Base-by-base conservation (phyloP, 2,329 filamentous ascomycete species). In the Trichoderma pleuroti region DNA sequence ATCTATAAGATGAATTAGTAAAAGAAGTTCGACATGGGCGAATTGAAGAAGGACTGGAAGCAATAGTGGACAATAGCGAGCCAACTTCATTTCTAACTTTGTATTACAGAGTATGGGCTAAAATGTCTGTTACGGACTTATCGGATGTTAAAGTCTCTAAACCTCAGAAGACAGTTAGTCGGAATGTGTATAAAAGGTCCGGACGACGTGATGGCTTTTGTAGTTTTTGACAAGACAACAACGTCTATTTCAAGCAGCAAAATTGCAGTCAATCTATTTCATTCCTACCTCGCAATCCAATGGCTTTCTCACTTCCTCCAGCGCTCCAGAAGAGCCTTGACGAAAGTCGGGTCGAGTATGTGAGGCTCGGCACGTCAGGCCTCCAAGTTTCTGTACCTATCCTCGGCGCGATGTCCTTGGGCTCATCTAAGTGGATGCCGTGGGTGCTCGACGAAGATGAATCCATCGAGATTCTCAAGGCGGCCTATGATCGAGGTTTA, bases 261-360 rank as follows among this genome's bases (percentile, higher is more conserved):
- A 18, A 5, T n/a, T 5, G 4, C 39, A 10, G 4, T 1, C 8
- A 0, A n/a, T n/a, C 7, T 1, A n/a, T 5, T 42, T 10, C 8
- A 2, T 42, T 42, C 18, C 4, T 42, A 4, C 16, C 4, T 4
- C 18, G 16, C 39, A n/a, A 42, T 6, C 5, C n/a, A 49, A 49
- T 49, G 42, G 42, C 42, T 49, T 21, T 21, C 42, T 49, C 42
- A 49, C 42, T 49, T 2, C 42, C 42, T 49, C 42, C 42, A 49
- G 5, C 42, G n/a, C 42, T 49, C 42, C 42, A 49, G 42, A n/a
- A 49, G 42, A 21, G 42, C 42, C 42, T 49, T 21, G 42, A 21
- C 42, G 42, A 49, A 49, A 49, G 18, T 49, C 42, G 42, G 4
- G 42, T 49, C 10, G 42, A 49, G 42, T 49, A 49, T 49, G 42